Evolutionary conservation across 192 early-diverging fungal genomes (phyloP).

Genomic region (Linderina pennispora): DNA sequence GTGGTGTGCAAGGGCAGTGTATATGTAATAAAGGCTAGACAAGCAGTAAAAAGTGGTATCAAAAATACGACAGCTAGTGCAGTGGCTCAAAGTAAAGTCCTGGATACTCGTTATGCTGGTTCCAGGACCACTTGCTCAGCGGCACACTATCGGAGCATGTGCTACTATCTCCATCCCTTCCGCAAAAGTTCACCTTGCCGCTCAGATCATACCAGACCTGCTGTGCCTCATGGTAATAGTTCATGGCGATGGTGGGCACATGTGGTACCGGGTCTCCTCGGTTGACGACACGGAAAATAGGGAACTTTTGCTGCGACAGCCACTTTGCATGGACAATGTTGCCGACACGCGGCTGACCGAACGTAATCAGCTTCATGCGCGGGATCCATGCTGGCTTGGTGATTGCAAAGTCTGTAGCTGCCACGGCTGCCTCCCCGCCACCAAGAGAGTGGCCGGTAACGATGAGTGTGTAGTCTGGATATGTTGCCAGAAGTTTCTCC

Average conservation of each 20-base stretch:
- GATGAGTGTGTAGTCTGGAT: conserved; percentile 8
- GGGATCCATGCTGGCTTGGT: not conserved
- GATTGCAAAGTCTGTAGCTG: conserved; percentile 1
- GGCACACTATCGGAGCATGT: not conserved
- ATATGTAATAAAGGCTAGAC: too few species aligned
- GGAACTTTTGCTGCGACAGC: not conserved
- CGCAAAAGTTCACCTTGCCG: not conserved
- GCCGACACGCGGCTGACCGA: conserved; percentile 12
- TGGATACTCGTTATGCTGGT: not conserved
- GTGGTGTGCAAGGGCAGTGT: too few species aligned
- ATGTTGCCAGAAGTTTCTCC: not conserved
- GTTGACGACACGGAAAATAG: conserved; percentile 1
- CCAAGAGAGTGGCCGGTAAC: conserved; percentile 8
- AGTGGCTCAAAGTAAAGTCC: not conserved
- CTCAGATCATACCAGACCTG: not conserved
- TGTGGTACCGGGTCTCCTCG: conserved; percentile 1
- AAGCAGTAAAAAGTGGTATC: too few species aligned
- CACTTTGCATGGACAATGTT: not conserved
- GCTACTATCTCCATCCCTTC: not conserved
- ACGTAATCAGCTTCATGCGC: not conserved
- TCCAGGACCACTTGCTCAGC: not conserved
- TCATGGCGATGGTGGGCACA: not conserved
- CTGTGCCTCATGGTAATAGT: not conserved
- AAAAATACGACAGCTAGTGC: too few species aligned
- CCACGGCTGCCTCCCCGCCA: conserved; percentile 3